phyloP scores from a whole-genome alignment of 2,329 filamentous ascomycete species.

The Pseudocercospora cruenta region DNA sequence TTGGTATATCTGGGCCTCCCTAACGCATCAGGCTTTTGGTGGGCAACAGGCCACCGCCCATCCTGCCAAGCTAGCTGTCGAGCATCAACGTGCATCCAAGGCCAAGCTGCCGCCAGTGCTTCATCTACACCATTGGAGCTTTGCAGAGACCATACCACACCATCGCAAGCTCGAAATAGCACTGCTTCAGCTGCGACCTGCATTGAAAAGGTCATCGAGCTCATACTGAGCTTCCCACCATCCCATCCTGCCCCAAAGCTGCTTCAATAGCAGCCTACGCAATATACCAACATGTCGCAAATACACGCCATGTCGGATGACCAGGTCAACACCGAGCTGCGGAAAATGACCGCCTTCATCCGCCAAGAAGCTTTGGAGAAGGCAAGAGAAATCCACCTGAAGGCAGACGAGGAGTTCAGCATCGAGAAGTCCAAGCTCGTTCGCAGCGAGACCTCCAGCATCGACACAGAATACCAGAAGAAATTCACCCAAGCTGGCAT shows the following conservation, averaged over 20 bases:
- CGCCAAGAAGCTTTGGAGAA: slow-evolving; percentile 97
- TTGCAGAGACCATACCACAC: neutral
- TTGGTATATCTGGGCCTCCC: too few relatives aligned
- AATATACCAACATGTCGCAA: slow-evolving; percentile 74
- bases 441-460: slow-evolving; percentile 88
- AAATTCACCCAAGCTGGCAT: slow-evolving; percentile 99
- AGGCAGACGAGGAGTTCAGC: slow-evolving; percentile 97
- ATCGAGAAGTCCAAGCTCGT: slow-evolving; percentile 99
- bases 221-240: neutral
- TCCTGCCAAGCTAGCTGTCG: neutral
- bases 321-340: slow-evolving; percentile 96
- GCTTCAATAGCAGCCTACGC: slow-evolving; percentile 17
- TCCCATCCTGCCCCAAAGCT: slow-evolving; percentile 12
- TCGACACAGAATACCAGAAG: slow-evolving; percentile 93
- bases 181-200: neutral
- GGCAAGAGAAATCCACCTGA: slow-evolving; percentile 94
- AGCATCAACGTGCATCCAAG: slow-evolving; percentile 15
- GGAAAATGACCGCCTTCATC: slow-evolving; percentile 99
- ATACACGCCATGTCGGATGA: slow-evolving; percentile 95
- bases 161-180: neutral
- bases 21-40: neutral
- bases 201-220: neutral
- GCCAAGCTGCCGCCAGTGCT: slow-evolving; percentile 9
- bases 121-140: neutral
- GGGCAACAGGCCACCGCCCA: neutral